Evolutionary conservation across 192 early-diverging fungal genomes (phyloP), one percentile per base, ranked within the genome.

Genomic region (Coemansia asiatica): DNA sequence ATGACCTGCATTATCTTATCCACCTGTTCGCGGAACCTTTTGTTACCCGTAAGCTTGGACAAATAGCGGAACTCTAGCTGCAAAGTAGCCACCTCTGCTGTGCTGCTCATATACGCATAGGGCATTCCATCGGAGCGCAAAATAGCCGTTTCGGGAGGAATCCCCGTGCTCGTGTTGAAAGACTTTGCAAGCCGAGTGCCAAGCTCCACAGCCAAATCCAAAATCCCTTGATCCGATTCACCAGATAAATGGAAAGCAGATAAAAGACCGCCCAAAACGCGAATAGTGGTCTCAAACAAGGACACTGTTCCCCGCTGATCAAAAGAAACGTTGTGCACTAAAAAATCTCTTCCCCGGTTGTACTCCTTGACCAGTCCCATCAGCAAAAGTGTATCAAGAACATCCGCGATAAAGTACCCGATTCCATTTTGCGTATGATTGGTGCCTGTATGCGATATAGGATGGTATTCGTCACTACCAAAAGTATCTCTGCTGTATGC

Each of bases 1-100:
- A 76, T 54, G 21, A 70, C 58, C 23, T 61, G 51, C 60, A 74
- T 76, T 4, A 93, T 86, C n/a, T 83, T 70, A 69, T 95, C 89
- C 0, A 85, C 93, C 0, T 67, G 82, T 25, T 85, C 67, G 85
- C 89, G 90, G 71, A 91, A 96, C 61, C 84, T 83, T 19, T 83
- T 72, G 66, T 94, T 81, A 9, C 85, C 86, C 16, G 92, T 94
- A 9, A 95, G 68, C 56, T 91, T 83, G 19, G 87, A 80, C 18
- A 97, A 79, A 73, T 95, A 97, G 63, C 92, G 90, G 76, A 94
- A 91, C 76, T 95, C 93, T 16, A 96, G 79, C 76, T 95, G 93
- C 38, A 96, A 58, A 2, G 93, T 94, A 9, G 90, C 86, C 4
- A 89, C 89, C 66, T 95, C 94, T 36, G 92, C 85, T 7, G 74